phyloP scores from a whole-genome alignment of 495 filamentous ascomycete genomes.

The Thozetella sp. region DNA sequence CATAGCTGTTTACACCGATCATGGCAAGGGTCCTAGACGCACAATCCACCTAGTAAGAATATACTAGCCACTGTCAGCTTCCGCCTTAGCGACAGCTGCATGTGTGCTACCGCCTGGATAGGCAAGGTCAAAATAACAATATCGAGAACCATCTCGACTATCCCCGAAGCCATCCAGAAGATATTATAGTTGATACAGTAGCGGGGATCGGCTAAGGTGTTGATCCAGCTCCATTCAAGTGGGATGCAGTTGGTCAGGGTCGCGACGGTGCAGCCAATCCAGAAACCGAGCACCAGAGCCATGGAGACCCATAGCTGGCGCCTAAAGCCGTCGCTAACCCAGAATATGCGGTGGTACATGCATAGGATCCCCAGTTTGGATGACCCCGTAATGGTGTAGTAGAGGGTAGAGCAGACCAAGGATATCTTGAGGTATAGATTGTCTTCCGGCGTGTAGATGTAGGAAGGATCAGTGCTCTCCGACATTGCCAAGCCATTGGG shows the following conservation, averaged over 20 bases:
- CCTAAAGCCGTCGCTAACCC: constrained; percentile 11
- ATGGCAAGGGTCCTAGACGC: constrained; percentile 8
- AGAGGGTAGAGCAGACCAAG: constrained; percentile 16
- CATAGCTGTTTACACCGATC: no score
- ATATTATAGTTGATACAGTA: constrained; percentile 20
- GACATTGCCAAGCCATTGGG: constrained; percentile 12
- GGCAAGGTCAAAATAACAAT: constrained; percentile 29
- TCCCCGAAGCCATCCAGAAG: constrained; percentile 24
- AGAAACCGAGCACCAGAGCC: constrained; percentile 14
- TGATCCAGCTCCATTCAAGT: constrained; percentile 13
- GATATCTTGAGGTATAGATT: constrained; percentile 45
- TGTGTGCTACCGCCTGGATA: constrained; percentile 21
- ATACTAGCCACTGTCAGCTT: constrained; percentile 24
- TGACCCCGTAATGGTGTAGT: constrained; percentile 15
- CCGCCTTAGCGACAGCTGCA: constrained; percentile 21
- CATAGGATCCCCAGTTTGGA: constrained; percentile 22
- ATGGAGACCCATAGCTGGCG: constrained; percentile 13
- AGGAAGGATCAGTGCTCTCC: constrained; percentile 16
- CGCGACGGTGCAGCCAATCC: constrained; percentile 16
- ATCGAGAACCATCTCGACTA: constrained; percentile 29
- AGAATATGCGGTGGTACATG: constrained; percentile 31
- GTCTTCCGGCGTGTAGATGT: constrained; percentile 48
- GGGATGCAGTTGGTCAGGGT: constrained; percentile 16
- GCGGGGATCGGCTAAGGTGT: constrained; percentile 7
- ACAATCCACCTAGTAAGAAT: constrained; percentile 33